Evolutionary conservation across 2,329 filamentous ascomycete genomes (phyloP).

Genomic region (Mycocentrospora acerina): DNA sequence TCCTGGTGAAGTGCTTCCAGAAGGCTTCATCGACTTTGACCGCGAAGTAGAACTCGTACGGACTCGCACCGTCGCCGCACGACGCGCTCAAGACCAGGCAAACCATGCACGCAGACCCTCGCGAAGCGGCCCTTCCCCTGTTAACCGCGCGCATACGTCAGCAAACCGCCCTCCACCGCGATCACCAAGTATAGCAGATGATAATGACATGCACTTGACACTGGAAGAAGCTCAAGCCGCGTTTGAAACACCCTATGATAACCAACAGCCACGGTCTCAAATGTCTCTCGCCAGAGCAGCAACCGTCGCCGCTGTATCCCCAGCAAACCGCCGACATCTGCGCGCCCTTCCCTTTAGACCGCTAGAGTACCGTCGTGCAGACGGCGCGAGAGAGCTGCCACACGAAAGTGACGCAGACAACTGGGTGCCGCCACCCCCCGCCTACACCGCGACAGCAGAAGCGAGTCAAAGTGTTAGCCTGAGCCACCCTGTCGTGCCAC

Average conservation of each 20-base stretch:
- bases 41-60: conserved; percentile 44
- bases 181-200: conserved; percentile 28
- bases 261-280: conserved; percentile 43
- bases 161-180: conserved; percentile 19
- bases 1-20: conserved; percentile 41
- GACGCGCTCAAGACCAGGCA: conserved; percentile 33
- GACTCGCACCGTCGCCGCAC: conserved; percentile 40
- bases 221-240: conserved; percentile 38
- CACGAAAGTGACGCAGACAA: conserved; percentile 88
- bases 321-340: conserved; percentile 68
- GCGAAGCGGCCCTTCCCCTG: conserved; percentile 24
- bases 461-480: conserved; percentile 41
- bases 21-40: conserved; percentile 45
- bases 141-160: conserved; percentile 33
- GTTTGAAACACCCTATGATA: conserved; percentile 44
- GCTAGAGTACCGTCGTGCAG: conserved; percentile 67
- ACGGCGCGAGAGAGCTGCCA: conserved; percentile 70
- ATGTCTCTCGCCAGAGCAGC: conserved; percentile 47
- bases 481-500: conserved; percentile 34
- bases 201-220: conserved; percentile 18
- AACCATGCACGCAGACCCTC: conserved; percentile 29
- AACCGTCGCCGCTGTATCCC: conserved; percentile 62
- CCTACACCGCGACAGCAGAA: conserved; percentile 67
- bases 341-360: conserved; percentile 56
- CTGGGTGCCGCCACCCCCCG: conserved; percentile 83